phyloP scores from a whole-genome alignment of 306 rosid species.

The Potentilla sterilis region DNA sequence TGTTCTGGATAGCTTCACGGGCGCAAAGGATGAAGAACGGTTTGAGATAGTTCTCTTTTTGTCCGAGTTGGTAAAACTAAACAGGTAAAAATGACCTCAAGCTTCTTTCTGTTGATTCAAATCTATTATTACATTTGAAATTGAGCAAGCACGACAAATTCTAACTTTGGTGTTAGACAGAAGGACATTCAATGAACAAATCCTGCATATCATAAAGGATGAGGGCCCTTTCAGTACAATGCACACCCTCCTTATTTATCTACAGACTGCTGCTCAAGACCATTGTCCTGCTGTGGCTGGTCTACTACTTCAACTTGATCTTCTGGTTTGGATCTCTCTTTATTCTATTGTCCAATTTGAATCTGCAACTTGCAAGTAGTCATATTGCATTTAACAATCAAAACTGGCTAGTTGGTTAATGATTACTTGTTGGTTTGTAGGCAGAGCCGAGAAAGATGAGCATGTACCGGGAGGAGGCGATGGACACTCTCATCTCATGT shows the following conservation, averaged over 20 bases:
- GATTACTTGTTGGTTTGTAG: slow-evolving; percentile 40
- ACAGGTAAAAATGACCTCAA: slow-evolving; percentile 44
- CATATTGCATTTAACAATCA: slow-evolving; percentile 6
- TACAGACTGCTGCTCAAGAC: slow-evolving; percentile 66
- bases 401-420: slow-evolving; percentile 6
- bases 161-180: slow-evolving; percentile 41
- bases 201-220: slow-evolving; percentile 78
- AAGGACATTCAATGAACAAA: slow-evolving; percentile 69
- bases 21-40: slow-evolving; percentile 54
- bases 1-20: slow-evolving; percentile 56
- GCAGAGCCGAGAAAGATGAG: slow-evolving; percentile 90
- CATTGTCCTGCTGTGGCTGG: slow-evolving; percentile 84
- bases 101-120: slow-evolving; percentile 12
- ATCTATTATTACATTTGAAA: slow-evolving; percentile 13
- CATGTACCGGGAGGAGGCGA: slow-evolving; percentile 92
- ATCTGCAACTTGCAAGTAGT: slow-evolving; percentile 1
- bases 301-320: slow-evolving; percentile 89
- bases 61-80: slow-evolving; percentile 70
- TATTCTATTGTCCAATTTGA: slow-evolving; percentile 14
- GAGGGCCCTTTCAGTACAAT: slow-evolving; percentile 81
- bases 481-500: slow-evolving; percentile 79
- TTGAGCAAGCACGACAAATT: slow-evolving; percentile 5
- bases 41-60: slow-evolving; percentile 62
- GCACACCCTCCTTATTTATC: slow-evolving; percentile 75
- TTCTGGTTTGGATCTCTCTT: slow-evolving; percentile 61